A percentile compares a stretch with the other conserved stretches of the same genome.
Conservation (phyloP, 176 grass and related monocot species). For the Echinochloa phyllopogon region DNA sequence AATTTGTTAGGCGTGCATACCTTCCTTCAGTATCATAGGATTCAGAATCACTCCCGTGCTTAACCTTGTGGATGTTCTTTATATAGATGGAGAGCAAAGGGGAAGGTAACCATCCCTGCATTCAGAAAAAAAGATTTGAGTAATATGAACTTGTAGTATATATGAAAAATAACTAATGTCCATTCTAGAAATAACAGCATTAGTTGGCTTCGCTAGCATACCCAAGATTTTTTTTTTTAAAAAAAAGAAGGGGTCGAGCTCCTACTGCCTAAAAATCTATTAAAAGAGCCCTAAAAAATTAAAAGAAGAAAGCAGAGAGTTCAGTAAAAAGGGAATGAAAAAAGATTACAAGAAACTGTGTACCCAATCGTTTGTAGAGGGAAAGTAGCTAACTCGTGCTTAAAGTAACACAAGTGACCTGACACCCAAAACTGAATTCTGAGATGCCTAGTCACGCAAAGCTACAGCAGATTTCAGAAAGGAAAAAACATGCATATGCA, state of each 20-base stretch:
- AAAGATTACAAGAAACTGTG: too few species aligned
- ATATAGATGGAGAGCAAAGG: constrained; percentile 63
- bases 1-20: constrained; percentile 32
- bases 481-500: background rate
- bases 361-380: too few species aligned
- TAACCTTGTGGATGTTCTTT: constrained; percentile 69
- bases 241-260: too few species aligned
- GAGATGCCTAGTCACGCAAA: background rate
- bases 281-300: too few species aligned
- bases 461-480: background rate
- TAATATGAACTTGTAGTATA: background rate
- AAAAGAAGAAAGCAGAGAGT: too few species aligned
- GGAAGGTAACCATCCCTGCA: constrained; percentile 64
- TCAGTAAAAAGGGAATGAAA: too few species aligned
- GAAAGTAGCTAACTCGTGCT: too few species aligned
- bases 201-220: too few species aligned
- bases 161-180: background rate
- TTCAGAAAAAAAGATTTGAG: background rate
- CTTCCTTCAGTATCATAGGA: constrained; percentile 77
- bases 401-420: background rate
- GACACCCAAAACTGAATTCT: constrained; percentile 6
- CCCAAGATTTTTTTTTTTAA: too few species aligned
- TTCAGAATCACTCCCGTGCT: constrained; percentile 74
- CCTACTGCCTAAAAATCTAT: too few species aligned
- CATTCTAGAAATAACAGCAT: background rate